phyloP scores from a whole-genome alignment of 2,329 filamentous ascomycete genomes.

The Fusarium secorum region DNA sequence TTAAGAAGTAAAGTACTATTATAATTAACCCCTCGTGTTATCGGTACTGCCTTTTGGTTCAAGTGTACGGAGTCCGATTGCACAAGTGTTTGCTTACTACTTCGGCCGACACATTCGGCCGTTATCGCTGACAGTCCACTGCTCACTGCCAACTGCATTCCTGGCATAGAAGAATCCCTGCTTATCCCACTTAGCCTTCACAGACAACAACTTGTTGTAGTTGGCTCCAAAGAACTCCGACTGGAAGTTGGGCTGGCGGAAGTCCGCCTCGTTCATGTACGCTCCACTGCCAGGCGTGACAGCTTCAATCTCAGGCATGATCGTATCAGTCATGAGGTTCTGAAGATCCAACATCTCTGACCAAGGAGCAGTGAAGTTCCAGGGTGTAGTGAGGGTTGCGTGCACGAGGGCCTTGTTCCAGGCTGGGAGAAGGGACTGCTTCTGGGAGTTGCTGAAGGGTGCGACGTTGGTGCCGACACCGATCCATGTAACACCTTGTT shows the following conservation, averaged over 20 bases:
- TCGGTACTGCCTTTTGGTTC: background rate
- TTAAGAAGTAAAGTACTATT: background rate
- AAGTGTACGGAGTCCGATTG: background rate
- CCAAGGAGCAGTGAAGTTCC: slow-evolving; percentile 38
- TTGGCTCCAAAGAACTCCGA: slow-evolving; percentile 53
- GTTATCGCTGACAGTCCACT: slow-evolving; percentile 46
- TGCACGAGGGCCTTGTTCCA: slow-evolving; percentile 49
- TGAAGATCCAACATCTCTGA: slow-evolving; percentile 45
- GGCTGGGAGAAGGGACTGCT: slow-evolving; percentile 50
- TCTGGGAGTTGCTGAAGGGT: slow-evolving; percentile 35
- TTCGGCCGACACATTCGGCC: slow-evolving; percentile 33
- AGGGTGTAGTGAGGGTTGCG: slow-evolving; percentile 40
- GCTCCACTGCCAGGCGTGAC: slow-evolving; percentile 53
- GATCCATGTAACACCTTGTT: slow-evolving; percentile 41
- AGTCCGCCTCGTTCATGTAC: slow-evolving; percentile 63
- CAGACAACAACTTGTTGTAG: slow-evolving; percentile 50
- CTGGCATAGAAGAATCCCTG: slow-evolving; percentile 54
- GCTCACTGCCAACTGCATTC: slow-evolving; percentile 60
- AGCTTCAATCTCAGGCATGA: slow-evolving; percentile 40
- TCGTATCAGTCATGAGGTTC: slow-evolving; percentile 43
- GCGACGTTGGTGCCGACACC: slow-evolving; percentile 41
- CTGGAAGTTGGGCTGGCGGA: slow-evolving; percentile 54
- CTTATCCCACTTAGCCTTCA: slow-evolving; percentile 62
- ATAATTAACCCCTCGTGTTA: background rate
- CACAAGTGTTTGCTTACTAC: background rate